Conservation (phyloP, 176 grass and related monocot genomes). For the Musa beccarii region DNA sequence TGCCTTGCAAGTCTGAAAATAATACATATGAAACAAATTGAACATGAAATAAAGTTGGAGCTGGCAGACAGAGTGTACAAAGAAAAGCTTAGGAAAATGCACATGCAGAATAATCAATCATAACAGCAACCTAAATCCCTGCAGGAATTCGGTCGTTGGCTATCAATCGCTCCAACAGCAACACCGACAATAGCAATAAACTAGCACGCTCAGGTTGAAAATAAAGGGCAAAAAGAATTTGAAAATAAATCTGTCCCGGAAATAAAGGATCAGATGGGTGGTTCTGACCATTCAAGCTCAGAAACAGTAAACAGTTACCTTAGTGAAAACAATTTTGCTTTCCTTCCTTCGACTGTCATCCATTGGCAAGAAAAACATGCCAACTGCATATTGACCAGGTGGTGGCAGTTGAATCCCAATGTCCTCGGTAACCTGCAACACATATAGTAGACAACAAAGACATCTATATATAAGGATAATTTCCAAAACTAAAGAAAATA, state of each 20-base stretch:
- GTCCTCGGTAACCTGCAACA: conserved; percentile 63
- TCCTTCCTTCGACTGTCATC: conserved; percentile 60
- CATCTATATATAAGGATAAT: neutral
- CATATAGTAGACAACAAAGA: neutral
- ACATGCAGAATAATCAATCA: too few relatives aligned
- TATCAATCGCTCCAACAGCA: too few relatives aligned
- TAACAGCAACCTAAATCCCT: too few relatives aligned
- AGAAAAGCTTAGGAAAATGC: too few relatives aligned
- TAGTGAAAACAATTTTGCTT: conserved; percentile 73
- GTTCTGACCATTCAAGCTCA: neutral
- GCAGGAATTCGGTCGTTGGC: too few relatives aligned
- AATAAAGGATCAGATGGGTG: neutral
- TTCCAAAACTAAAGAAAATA: too few relatives aligned
- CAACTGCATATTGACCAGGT: conserved; percentile 69
- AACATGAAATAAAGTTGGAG: too few relatives aligned
- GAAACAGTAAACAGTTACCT: conserved; percentile 25
- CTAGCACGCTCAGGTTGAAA: neutral
- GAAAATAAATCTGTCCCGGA: neutral
- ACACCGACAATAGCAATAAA: too few relatives aligned
- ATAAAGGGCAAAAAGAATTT: neutral
- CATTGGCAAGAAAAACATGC: conserved; percentile 77
- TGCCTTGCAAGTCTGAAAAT: too few relatives aligned
- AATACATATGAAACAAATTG: too few relatives aligned
- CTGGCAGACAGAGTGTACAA: too few relatives aligned
- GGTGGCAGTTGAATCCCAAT: conserved; percentile 64